These are phyloP conservation scores for Pyracantha coccinea DNA, from an alignment of 331 rosid species.

Conservation along the genomic window DNA sequence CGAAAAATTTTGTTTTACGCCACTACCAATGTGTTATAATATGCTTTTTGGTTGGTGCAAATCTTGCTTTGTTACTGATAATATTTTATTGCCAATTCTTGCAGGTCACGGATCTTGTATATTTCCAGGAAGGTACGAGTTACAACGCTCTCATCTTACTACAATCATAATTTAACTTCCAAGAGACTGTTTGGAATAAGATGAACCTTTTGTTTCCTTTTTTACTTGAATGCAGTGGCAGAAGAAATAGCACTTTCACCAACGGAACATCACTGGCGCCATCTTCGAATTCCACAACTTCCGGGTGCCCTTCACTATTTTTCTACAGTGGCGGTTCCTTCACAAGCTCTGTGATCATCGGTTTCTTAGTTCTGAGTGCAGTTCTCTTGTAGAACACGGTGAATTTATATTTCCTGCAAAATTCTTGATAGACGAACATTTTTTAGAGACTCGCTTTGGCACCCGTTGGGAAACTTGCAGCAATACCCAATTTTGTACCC, in stretches of 20 bases:
- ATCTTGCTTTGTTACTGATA: conserved; percentile 12
- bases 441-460: conserved; percentile 19
- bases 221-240: conserved; percentile 23
- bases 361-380: conserved; percentile 33
- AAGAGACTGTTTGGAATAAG: background rate
- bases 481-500: conserved; percentile 52
- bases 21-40: background rate
- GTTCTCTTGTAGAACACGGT: conserved; percentile 37
- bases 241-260: conserved; percentile 35
- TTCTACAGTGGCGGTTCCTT: conserved; percentile 33
- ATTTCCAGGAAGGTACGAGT: conserved; percentile 78
- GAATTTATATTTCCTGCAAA: conserved; percentile 2
- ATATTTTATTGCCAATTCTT: conserved; percentile 10
- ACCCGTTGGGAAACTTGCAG: conserved; percentile 23
- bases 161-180: background rate
- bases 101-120: conserved; percentile 82
- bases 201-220: background rate
- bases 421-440: conserved; percentile 12
- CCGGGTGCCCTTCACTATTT: conserved; percentile 49
- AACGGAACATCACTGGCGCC: conserved; percentile 67
- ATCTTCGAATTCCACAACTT: conserved; percentile 51
- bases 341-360: conserved; percentile 40
- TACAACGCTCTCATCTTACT: background rate
- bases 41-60: background rate
- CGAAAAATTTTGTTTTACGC: background rate